Evolutionary conservation across 2,329 filamentous ascomycete genomes (phyloP).

Genomic region (Cordyceps javanica): DNA sequence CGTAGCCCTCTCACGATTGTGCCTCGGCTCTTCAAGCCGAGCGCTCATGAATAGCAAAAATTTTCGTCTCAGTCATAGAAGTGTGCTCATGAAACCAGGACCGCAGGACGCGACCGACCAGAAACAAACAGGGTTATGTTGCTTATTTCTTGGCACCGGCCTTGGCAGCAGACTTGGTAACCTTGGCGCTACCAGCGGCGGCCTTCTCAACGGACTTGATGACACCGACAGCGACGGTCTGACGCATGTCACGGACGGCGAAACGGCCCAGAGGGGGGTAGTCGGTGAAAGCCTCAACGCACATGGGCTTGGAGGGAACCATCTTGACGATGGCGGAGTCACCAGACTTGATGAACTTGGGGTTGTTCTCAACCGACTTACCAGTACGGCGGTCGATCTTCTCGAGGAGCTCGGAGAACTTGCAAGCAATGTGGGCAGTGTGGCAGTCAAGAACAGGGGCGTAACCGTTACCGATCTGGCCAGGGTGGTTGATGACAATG

Average conservation of each 20-base stretch:
- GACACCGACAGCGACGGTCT: constrained; percentile 89
- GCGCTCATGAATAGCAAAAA: constrained; percentile 39
- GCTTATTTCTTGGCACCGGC: constrained; percentile 63
- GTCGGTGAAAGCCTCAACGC: constrained; percentile 99
- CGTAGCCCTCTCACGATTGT: constrained; percentile 39
- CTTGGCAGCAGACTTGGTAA: constrained; percentile 68
- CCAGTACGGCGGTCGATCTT: constrained; percentile 99
- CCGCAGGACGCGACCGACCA: constrained; percentile 15
- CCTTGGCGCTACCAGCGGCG: constrained; percentile 52
- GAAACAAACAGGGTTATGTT: constrained; percentile 17
- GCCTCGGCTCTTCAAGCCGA: constrained; percentile 33
- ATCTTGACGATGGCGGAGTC: constrained; percentile 99
- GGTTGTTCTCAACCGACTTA: constrained; percentile 84
- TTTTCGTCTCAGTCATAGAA: constrained; percentile 39
- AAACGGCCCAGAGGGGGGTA: constrained; percentile 99
- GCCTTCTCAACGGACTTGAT: constrained; percentile 81
- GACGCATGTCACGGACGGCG: constrained; percentile 98
- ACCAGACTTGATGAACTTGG: constrained; percentile 99
- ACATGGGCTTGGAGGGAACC: constrained; percentile 99
- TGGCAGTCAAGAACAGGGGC: constrained; percentile 99
- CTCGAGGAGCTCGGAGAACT: constrained; percentile 98
- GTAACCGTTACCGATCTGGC: constrained; percentile 98
- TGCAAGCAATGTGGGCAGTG: constrained; percentile 99
- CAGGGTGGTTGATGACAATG: constrained; percentile 99
- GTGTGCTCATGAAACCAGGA: constrained; percentile 31